Evolutionary conservation across 2,329 filamentous ascomycete species (phyloP), one percentile per base, ranked within the genome.

Genomic region (Aspergillus tamarii): DNA sequence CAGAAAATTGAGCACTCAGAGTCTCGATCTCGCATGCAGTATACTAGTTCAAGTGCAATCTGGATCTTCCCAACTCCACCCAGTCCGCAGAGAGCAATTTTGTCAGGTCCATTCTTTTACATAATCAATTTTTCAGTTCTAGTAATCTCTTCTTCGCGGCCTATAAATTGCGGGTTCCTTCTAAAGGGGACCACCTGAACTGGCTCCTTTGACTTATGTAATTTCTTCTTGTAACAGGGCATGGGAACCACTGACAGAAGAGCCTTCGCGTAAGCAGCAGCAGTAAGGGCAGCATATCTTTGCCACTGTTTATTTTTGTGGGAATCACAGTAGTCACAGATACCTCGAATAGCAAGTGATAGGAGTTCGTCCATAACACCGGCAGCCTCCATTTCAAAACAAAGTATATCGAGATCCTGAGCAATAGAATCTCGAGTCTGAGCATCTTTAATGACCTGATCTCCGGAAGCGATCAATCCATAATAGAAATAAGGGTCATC

Each of bases 381-480:
- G 8, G 30, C 30, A 32, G 30, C 9, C 30, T 32, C 30, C 9
- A 32, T 32, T 23, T 41, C 67, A 30, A 53, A 53, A 32, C 48
- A 53, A 14, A 53, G 50, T 32, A 66, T 63, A 41, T 71, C 67
- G 67, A 69, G 71, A 26, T 72, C 50, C 36, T 54, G 50, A 19
- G 62, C 59, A 46, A 67, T 10, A 8, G n/a, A 16, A 30, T 74
- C 71, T 41, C 73, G 54, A 5, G 46, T 60, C 9, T 14, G 57
- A 14, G 61, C 69, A 61, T 70, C 41, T 26, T 66, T 73, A 9
- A 75, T 67, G 16, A 73, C 57, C 30, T 67, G 64, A 50, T 73
- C 68, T 6, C 70, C 73, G 3, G 70, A 76, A 2, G 67, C 72
- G 36, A 76, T 74, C 3, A 67, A 61, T 1, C 73, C 72, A 59